Base-by-base conservation (phyloP, 139 green algal species). In the Mesostigma viride region DNA sequence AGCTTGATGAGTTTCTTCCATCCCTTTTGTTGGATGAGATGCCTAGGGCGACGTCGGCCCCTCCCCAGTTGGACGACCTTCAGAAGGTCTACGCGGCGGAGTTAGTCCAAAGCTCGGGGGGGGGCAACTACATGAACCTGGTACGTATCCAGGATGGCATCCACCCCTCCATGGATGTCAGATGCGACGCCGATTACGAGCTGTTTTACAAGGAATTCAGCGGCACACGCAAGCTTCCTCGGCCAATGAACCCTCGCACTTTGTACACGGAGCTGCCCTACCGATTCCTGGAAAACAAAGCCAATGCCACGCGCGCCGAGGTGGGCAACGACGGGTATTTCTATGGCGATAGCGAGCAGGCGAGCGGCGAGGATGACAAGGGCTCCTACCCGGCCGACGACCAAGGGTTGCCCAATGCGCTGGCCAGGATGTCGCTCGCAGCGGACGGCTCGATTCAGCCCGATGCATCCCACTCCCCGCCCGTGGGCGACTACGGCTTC, bases 1-100 rank as follows among this genome's bases (percentile, higher is more conserved):
- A 76, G 35, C 62, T 76, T 57, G 46, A 76, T 22, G 44, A 76
- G 47, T 57, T 76, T 31, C 47, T n/a, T n/a, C n/a, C n/a, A n/a
- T n/a, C n/a, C n/a, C n/a, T n/a, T n/a, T n/a, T n/a, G n/a, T n/a
- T 76, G 20, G 70, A 58, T 2, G 70, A 76, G 70, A 69, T 76
- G 31, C 70, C 70, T 17, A 44, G 70, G 11, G 70, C 70, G 11
- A 76, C 70, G 17, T 74, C 64, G 6, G 70, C 70, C 17, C 70
- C 70, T 22, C 70, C 70, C 5, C 66, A 75, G 14, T 32, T 76
- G 30, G 70, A 75, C 60, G 70, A 76, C 58, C 58, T 76, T n/a
- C 67, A 73, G 67, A 73, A 65, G 35, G 70, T 34, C 17, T 76
- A 76, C 64, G 65, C 47, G n/a, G 32, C 26, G 5, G 14, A 28